Evolutionary conservation across 257 asterid genomes (phyloP).

Genomic region (Fraxinus anomala): DNA sequence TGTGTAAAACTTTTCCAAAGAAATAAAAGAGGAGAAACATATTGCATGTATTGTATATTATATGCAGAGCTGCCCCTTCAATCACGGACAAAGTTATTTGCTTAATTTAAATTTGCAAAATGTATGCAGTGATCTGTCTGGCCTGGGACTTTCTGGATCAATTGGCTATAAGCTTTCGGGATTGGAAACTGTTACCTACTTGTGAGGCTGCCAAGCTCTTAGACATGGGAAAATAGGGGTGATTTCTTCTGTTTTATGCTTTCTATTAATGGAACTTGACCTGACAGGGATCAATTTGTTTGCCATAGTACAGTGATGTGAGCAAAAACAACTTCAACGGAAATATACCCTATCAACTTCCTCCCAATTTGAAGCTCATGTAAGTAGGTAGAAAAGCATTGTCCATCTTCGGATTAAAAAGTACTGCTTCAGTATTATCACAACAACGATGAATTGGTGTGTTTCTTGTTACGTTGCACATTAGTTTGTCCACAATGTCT

Average conservation of each 20-base stretch:
- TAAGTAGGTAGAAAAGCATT: slow-evolving; percentile 35
- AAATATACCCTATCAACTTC: slow-evolving; percentile 66
- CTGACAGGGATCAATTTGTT: slow-evolving; percentile 37
- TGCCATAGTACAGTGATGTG: slow-evolving; percentile 64
- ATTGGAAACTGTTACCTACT: slow-evolving; percentile 47
- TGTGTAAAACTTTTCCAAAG: slow-evolving; percentile 3
- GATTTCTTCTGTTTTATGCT: slow-evolving; percentile 10
- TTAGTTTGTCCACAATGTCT: background rate
- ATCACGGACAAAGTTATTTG: background rate
- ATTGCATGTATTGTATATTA: background rate
- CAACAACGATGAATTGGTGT: background rate
- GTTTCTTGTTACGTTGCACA: background rate
- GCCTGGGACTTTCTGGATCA: slow-evolving; percentile 48
- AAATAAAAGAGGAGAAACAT: background rate
- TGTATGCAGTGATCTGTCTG: slow-evolving; percentile 44
- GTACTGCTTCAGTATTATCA: background rate
- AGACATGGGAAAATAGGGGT: background rate
- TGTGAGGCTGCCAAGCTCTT: slow-evolving; percentile 48
- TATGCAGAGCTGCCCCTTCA: background rate
- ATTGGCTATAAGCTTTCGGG: slow-evolving; percentile 52
- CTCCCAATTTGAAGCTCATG: slow-evolving; percentile 50
- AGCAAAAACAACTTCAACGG: slow-evolving; percentile 60
- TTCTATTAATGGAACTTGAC: slow-evolving; percentile 17
- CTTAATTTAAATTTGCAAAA: slow-evolving; percentile 8
- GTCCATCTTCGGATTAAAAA: background rate